A percentile compares a stretch with the other conserved stretches of the same genome.
These are phyloP conservation scores for Verticillium nubilum DNA, from an alignment of 2,329 filamentous ascomycete genomes.

Conservation along the genomic window DNA sequence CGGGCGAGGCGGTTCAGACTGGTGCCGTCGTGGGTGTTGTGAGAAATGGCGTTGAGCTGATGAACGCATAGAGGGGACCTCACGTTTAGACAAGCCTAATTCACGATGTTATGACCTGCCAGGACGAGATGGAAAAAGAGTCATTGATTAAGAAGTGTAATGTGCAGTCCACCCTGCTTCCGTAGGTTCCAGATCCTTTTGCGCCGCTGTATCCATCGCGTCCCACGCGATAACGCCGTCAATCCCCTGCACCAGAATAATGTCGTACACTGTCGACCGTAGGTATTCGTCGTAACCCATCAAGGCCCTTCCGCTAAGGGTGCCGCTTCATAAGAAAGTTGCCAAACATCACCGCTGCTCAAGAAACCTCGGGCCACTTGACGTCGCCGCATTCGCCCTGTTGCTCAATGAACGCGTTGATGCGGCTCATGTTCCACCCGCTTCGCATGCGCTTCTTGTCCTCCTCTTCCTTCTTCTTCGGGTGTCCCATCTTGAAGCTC, in stretches of 20 bases:
- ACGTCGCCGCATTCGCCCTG: constrained; percentile 28
- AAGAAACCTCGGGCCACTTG: constrained; percentile 21
- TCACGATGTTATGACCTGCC: not conserved
- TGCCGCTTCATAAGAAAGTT: not conserved
- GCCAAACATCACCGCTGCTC: not conserved
- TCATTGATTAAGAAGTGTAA: not conserved
- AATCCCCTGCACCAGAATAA: not conserved
- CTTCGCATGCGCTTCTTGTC: constrained; percentile 26
- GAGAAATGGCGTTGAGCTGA: constrained; percentile 76
- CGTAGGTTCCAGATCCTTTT: not conserved
- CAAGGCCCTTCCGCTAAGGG: not conserved
- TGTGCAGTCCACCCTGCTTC: not conserved
- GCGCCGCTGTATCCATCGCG: not conserved
- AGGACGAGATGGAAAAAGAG: not conserved
- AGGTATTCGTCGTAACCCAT: not conserved
- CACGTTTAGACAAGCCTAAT: not conserved
- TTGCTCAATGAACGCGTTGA: constrained; percentile 31
- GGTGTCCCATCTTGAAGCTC: constrained; percentile 32
- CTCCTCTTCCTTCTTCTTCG: constrained; percentile 21
- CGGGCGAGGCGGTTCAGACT: constrained; percentile 83
- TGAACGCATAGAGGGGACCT: constrained; percentile 21
- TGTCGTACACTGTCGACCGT: not conserved
- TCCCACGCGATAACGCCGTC: not conserved
- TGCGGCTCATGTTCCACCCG: constrained; percentile 36
- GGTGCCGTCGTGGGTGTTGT: constrained; percentile 89